A percentile compares a stretch with the other conserved stretches of the same genome.
Evolutionary conservation across 2,329 filamentous ascomycete species (phyloP).

Genomic region (Aspergillus sp.): DNA sequence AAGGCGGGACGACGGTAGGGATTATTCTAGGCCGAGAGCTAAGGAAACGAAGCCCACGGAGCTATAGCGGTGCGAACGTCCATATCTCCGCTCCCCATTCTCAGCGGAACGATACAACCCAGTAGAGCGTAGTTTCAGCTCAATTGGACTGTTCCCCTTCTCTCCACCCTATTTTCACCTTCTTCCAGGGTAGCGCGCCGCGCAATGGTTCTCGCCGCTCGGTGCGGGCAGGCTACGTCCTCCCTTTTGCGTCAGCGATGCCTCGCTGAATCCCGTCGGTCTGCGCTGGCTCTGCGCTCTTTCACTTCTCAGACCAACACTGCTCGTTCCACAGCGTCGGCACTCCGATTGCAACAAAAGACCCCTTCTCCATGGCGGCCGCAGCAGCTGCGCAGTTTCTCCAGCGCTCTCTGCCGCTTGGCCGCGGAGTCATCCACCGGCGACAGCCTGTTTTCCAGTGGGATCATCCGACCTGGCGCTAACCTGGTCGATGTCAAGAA

Average conservation of each 20-base stretch:
- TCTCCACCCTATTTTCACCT: constrained; percentile 5
- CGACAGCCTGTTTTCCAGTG: constrained; percentile 85
- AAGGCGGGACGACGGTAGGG: constrained; percentile 25
- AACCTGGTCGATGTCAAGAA: constrained; percentile 90
- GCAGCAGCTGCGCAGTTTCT: constrained; percentile 45
- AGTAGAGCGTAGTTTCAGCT: constrained; percentile 11
- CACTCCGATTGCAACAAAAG: constrained; percentile 39
- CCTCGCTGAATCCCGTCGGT: constrained; percentile 36
- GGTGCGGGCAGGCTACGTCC: constrained; percentile 44
- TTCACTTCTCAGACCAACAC: constrained; percentile 36
- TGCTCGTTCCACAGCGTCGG: constrained; percentile 31
- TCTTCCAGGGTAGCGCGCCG: constrained; percentile 28
- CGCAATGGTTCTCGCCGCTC: constrained; percentile 48
- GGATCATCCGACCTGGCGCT: constrained; percentile 73
- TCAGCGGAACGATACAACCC: constrained; percentile 8
- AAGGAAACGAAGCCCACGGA: constrained; percentile 9
- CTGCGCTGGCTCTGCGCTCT: constrained; percentile 37
- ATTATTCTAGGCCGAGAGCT: constrained; percentile 9
- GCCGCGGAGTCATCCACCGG: constrained; percentile 62
- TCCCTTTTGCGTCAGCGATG: constrained; percentile 44
- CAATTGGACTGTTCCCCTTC: constrained; percentile 17
- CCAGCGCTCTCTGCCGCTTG: constrained; percentile 39
- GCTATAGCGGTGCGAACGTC: constrained; percentile 10
- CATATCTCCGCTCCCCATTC: constrained; percentile 7
- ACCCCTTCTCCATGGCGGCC: constrained; percentile 38